Conservation (phyloP, 768 basidiomycete genomes). For the Cyclocybe aegerita region DNA sequence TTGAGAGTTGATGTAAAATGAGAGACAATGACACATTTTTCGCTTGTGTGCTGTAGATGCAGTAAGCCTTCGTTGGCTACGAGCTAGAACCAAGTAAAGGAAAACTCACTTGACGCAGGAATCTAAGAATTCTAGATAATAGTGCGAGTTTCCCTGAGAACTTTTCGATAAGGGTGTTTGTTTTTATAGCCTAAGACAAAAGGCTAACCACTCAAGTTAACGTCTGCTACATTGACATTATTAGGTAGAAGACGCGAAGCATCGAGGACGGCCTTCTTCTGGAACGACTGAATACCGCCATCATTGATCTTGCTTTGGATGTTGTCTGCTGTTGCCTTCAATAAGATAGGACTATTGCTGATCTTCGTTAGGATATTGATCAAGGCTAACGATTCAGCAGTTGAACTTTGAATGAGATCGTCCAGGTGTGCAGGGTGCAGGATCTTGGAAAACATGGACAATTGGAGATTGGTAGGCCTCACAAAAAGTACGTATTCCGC, state of each 20-base stretch:
- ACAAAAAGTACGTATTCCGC: conserved; percentile 99
- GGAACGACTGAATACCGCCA: conserved; percentile 26
- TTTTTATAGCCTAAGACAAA: neutral
- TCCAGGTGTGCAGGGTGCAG: conserved; percentile 72
- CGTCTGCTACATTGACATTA: conserved; percentile 61
- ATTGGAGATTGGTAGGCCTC: conserved; percentile 81
- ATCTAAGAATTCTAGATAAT: conserved; percentile 60
- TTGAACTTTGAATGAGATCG: conserved; percentile 65
- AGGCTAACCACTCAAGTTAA: conserved; percentile 75
- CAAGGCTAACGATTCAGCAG: conserved; percentile 75
- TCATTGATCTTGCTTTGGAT: conserved; percentile 42
- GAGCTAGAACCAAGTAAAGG: neutral
- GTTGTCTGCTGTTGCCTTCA: conserved; percentile 77
- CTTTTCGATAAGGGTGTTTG: neutral
- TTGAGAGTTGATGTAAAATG: conserved; percentile 96
- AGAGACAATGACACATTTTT: conserved; percentile 96
- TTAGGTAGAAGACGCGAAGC: conserved; percentile 65
- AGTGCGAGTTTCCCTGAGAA: conserved; percentile 70
- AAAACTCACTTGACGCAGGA: conserved; percentile 52
- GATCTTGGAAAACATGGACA: conserved; percentile 74
- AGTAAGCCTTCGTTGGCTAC: neutral
- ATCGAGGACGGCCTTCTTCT: conserved; percentile 52
- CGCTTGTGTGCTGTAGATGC: conserved; percentile 64
- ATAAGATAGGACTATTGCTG: conserved; percentile 87
- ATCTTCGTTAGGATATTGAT: conserved; percentile 86